Evolutionary conservation across 345 rosid species (phyloP), one percentile per base, ranked within the genome.

Genomic region (Lepidium sativum): DNA sequence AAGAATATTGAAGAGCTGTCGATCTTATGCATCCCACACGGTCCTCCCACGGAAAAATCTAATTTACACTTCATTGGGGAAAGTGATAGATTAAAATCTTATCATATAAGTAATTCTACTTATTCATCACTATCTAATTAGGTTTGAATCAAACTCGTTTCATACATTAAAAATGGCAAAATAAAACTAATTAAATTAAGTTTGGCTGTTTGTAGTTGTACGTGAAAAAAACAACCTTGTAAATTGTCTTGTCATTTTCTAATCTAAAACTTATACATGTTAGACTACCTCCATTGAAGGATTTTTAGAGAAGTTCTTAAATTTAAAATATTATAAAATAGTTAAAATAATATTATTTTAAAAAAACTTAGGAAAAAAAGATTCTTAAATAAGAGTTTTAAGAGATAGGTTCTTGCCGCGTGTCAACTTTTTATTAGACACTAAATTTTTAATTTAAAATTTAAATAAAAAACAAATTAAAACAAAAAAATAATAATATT

Each of bases 41-140:
- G 76, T 72, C 64, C 63, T 68, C 68, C 66, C 77, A 59, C 72
- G 77, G 64, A 71, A 47, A 71, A 37, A 61, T 60, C 67, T 29
- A 23, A 60, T 32, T 60, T 44, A 60, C 51, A 37, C 54, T 51
- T 54, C 54, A 44, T 44, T 18, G 23, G 13, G 6, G 47, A 12
- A 68, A 70, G 43, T 38, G 42, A 54, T 63, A 45, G 45, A 71
- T 63, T 71, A 47, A n/a, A 47, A 20, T 45, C 51, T 70, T 70
- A 35, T 38, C 21, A 4, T 67, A 35, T 9, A 42, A 6, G 10
- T 56, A 67, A 54, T 65, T 18, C 29, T 57, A 25, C 16, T 68
- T 48, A 68, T 62, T 37, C 33, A 57, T 70, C 69, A 29, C 64
- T 45, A 63, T 63, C 65, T 39, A 63, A 15, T 63, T 55, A 63